Evolutionary conservation across 148 eudicot genomes (phyloP).

Genomic region (Hydrangea macrophylla): DNA sequence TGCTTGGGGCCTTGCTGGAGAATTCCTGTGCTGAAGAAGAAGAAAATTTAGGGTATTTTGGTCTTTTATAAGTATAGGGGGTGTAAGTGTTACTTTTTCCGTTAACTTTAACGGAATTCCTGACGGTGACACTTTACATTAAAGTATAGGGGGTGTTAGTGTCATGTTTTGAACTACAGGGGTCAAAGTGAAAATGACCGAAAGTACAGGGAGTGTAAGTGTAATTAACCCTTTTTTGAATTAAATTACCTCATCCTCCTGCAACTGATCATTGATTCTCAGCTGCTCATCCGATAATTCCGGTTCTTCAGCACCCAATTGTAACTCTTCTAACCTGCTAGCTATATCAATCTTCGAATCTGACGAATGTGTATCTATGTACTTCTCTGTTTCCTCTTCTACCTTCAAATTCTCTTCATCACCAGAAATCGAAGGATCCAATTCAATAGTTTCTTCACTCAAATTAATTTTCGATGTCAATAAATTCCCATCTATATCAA

Average conservation of each 20-base stretch:
- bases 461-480: background rate
- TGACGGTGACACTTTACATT: too few species aligned
- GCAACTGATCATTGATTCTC: constrained; percentile 70
- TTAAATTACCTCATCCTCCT: constrained; percentile 87
- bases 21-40: too few species aligned
- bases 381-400: constrained; percentile 25
- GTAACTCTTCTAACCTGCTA: constrained; percentile 46
- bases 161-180: too few species aligned
- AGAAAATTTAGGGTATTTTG: too few species aligned
- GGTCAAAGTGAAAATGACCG: too few species aligned
- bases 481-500: constrained; percentile 12
- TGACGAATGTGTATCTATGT: background rate
- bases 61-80: too few species aligned
- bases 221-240: too few species aligned
- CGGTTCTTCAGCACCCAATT: constrained; percentile 41
- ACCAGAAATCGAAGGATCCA: constrained; percentile 27
- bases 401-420: constrained; percentile 13
- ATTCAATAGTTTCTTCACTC: constrained; percentile 14
- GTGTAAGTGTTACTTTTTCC: too few species aligned
- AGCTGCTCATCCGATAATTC: constrained; percentile 61
- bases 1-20: too few species aligned
- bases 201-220: too few species aligned
- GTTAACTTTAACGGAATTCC: too few species aligned
- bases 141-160: too few species aligned
- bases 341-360: constrained; percentile 27